Evolutionary conservation across 2,329 filamentous ascomycete species (phyloP), one percentile per base, ranked within the genome.

Genomic region (Ampelomyces quisqualis): DNA sequence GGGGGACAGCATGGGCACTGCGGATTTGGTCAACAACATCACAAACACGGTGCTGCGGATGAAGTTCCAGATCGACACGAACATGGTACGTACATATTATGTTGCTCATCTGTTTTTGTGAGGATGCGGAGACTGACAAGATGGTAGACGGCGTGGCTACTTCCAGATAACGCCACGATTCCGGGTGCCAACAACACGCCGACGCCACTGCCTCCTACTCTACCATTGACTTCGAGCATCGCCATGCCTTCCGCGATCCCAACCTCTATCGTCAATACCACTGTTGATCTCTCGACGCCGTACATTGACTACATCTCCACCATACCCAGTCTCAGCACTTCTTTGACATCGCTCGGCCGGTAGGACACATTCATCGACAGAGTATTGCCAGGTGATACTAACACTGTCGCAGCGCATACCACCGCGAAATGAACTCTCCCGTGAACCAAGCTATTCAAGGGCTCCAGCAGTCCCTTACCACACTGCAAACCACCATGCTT

Each of bases 351-450:
- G 7, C 61, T 64, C 15, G 66, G 66, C 23, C 60, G 57, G 38
- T n/a, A 37, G 10, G 15, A 19, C 21, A 8, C 15, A 14, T 14
- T 31, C 17, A 27, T 58, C 26, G 34, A 41, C 15, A 47, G 29
- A 27, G 43, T 64, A 14, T 46, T 59, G 7, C 36, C 44, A n/a
- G 53, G 51, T 1, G 42, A 60, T 11, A 48, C 32, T 34, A 24
- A 31, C 24, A 23, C 14, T 3, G 2, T 5, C 9, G 14, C 31
- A 41, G 38, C 3, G 38, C 58, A 34, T 68, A 62, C 53, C 68
- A 70, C 47, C 53, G 56, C 10, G 68, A 70, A 44, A 53, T 64
- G 55, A 70, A 70, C 48, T 32, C 40, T 1, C 65, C 67, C 1
- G 55, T 70, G 32, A 58, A 50, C 28, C 46, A 54, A n/a, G 56